Evolutionary conservation across 371 early-diverging fungal species (phyloP), one percentile per base, ranked within the genome.

Genomic region (Circinella umbellata): DNA sequence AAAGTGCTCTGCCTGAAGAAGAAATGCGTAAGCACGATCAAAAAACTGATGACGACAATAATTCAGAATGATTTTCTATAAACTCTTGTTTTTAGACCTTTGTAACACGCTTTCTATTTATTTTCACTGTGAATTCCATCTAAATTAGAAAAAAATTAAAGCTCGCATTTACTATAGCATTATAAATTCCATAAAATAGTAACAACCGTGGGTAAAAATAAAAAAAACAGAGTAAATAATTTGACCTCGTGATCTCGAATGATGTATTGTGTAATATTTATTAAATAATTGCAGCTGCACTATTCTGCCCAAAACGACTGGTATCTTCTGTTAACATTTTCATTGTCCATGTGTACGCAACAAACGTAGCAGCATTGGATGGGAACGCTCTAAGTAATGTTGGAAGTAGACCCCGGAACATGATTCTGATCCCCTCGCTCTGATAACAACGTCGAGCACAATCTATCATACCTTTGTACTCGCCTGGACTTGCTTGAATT

Each of bases 331-430:
- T 48, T 7, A 64, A 27, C 36, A 67, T 8, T 42, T 82, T 78
- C 88, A 89, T 85, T 34, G 87, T 80, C 75, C 82, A 78, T 2
- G 88, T 86, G 63, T 88, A 90, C 0, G 87, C 88, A 57, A 83
- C 81, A 76, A 94, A 93, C 3, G 92, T 93, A 3, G 93, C 93
- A 4, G 92, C 94, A 70, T 94, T 94, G n/a, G 92, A 93, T 3
- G 94, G 94, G 70, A 94, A 93, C 0, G 93, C 94, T n/a, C 94
- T 80, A 20, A 94, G 76, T 17, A 90, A 82, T 0, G 93, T 92
- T 8, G 93, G 92, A n/a, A 87, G 88, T 39, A 91, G 64, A 4
- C 94, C 94, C 69, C 84, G 78, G 68, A 92, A 92, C 39, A 93
- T 86, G 11, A 88, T 86, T 37, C 87, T 69, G 60, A 79, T 78